phyloP scores from a whole-genome alignment of 2,329 filamentous ascomycete genomes.

The Alternaria sp. region DNA sequence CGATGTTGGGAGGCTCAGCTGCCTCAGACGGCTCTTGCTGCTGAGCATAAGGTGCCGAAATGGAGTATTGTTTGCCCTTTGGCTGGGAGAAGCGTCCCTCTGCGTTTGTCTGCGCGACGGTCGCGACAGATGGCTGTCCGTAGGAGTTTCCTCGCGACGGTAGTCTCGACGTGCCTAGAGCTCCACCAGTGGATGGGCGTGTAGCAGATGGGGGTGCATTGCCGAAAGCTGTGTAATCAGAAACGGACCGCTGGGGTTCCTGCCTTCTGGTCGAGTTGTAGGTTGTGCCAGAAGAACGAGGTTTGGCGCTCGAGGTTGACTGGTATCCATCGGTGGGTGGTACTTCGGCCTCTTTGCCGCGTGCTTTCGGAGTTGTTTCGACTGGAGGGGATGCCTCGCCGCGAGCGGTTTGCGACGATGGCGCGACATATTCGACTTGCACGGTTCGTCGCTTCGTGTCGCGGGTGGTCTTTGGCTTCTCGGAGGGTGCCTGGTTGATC shows the following conservation, averaged over 20 bases:
- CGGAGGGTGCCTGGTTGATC: constrained; percentile 70
- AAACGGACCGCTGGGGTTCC: constrained; percentile 60
- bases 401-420: constrained; percentile 82
- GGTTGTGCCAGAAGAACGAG: constrained; percentile 27
- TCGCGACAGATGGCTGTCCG: constrained; percentile 84
- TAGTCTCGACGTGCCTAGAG: constrained; percentile 67
- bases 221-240: constrained; percentile 52
- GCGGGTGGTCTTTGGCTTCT: constrained; percentile 70
- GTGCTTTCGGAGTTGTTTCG: constrained; percentile 55
- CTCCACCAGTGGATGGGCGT: constrained; percentile 81
- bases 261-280: constrained; percentile 45
- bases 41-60: constrained; percentile 70
- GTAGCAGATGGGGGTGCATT: constrained; percentile 50
- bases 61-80: constrained; percentile 71
- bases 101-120: constrained; percentile 85
- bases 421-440: constrained; percentile 96
- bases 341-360: constrained; percentile 57
- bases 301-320: constrained; percentile 31
- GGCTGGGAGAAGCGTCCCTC: constrained; percentile 87
- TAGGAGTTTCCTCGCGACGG: constrained; percentile 79
- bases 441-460: constrained; percentile 94
- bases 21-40: constrained; percentile 51
- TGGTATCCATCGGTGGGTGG: constrained; percentile 50
- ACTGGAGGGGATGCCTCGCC: constrained; percentile 59
- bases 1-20: constrained; percentile 58